Base-by-base conservation (phyloP, 2,329 filamentous ascomycete species). In the Pyrenophora graminea region DNA sequence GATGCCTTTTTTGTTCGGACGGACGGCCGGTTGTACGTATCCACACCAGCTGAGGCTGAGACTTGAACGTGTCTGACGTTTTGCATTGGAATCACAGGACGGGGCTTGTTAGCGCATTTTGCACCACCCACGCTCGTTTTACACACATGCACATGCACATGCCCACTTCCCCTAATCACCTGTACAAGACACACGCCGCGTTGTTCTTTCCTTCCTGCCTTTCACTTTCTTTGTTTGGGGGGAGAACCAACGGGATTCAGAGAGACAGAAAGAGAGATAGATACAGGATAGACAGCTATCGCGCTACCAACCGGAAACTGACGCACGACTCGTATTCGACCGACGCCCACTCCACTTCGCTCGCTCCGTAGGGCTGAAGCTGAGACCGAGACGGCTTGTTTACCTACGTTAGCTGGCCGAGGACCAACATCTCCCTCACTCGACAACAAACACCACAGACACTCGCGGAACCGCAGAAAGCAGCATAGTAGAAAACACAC, bases 61-160 rank as follows among this genome's bases (percentile, higher is more conserved):
- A 56, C 53, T 43, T 32, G 27, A 21, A 40, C 6, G 27, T 50
- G 42, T 42, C 43, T 44, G 46, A 48, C 47, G 17, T 40, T 43
- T 55, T 45, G 39, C 44, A 39, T 47, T 33, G 41, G 6, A 18
- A 30, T 30, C 27, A 30, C 8, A 30, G 27, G 27, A 30, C 27
- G 27, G 27, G 27, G 25, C 38, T 7, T 18, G 38, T 17, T 12
- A 19, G 37, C 40, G 15, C 21, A 38, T 39, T 37, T 32, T 48
- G 36, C 27, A 39, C 25, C 23, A 25, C 23, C 6, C 23, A 25
- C 23, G 23, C 23, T 25, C 23, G 23, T 25, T 25, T 25, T 25
- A 21, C 19, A 21, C 19, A 21, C 5, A 5, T 25, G 5, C 19
- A 21, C 19, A 21, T 21, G 19, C 19, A 21, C 19, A 21, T 21